Evolutionary conservation across 176 grass and related monocot genomes (phyloP).

Genomic region (Triticum turgidum): DNA sequence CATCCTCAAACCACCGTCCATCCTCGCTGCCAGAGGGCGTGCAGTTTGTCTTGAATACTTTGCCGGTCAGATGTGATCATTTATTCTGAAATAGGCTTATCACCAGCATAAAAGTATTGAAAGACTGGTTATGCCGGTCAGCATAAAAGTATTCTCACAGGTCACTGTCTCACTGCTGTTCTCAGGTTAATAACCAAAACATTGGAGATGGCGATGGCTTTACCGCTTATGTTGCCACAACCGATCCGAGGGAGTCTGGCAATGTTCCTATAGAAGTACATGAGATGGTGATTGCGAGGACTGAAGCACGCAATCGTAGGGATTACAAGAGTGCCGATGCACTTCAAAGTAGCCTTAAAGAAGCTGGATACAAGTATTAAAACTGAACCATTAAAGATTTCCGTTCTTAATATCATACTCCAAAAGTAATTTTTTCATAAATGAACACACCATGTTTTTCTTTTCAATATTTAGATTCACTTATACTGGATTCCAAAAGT

Average conservation of each 20-base stretch:
- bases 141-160: background rate
- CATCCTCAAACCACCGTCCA: constrained; percentile 6
- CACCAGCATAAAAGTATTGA: background rate
- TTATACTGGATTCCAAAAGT: background rate
- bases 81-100: background rate
- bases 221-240: constrained; percentile 48
- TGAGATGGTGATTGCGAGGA: constrained; percentile 30
- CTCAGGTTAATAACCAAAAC: constrained; percentile 31
- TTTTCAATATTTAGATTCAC: background rate
- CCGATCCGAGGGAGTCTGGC: constrained; percentile 22
- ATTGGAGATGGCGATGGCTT: constrained; percentile 65
- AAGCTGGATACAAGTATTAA: constrained; percentile 53
- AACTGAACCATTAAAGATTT: constrained; percentile 9
- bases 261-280: constrained; percentile 34
- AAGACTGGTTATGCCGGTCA: background rate
- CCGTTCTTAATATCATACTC: background rate
- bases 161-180: background rate
- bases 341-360: constrained; percentile 5
- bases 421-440: background rate
- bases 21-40: constrained; percentile 27
- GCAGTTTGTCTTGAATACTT: constrained; percentile 40
- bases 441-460: background rate
- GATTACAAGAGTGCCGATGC: constrained; percentile 24
- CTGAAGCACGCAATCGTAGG: constrained; percentile 23
- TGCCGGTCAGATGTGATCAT: constrained; percentile 35